Percentiles rank a stretch among this genome's conserved stretches.
phyloP scores from a whole-genome alignment of 345 rosid species.

The Combretum micranthum region DNA sequence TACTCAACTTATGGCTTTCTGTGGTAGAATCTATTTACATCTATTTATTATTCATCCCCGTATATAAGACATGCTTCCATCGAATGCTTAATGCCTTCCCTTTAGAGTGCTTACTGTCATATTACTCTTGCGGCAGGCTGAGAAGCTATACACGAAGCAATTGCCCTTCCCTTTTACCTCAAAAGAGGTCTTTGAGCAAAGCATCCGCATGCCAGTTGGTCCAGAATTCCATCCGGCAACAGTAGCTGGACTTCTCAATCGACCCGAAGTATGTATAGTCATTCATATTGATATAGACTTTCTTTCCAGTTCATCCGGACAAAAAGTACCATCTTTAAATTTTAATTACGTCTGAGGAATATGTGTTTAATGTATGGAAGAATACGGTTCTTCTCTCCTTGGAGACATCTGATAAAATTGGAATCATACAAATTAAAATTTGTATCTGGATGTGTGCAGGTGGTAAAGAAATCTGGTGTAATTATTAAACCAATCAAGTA shows the following conservation, averaged over 20 bases:
- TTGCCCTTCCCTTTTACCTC: conserved; percentile 84
- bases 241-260: conserved; percentile 54
- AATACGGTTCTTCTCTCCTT: too few relatives aligned
- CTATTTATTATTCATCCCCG: too few relatives aligned
- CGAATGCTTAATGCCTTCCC: neutral
- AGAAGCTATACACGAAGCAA: conserved; percentile 61
- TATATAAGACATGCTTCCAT: too few relatives aligned
- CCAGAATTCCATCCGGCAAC: conserved; percentile 87
- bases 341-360: too few relatives aligned
- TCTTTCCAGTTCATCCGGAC: too few relatives aligned
- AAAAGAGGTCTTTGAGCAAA: conserved; percentile 67
- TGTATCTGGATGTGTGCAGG: conserved; percentile 30
- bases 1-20: too few relatives aligned
- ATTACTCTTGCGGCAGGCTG: conserved; percentile 46
- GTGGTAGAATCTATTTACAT: too few relatives aligned
- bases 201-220: conserved; percentile 89
- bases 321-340: too few relatives aligned
- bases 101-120: neutral
- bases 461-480: conserved; percentile 69
- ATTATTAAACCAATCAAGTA: conserved; percentile 72
- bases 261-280: conserved; percentile 57
- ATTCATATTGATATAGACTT: neutral
- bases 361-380: too few relatives aligned
- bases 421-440: neutral
- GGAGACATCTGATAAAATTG: too few relatives aligned